Conservation (phyloP, 2,329 filamentous ascomycete genomes). For the Uncinocarpus reesii region DNA sequence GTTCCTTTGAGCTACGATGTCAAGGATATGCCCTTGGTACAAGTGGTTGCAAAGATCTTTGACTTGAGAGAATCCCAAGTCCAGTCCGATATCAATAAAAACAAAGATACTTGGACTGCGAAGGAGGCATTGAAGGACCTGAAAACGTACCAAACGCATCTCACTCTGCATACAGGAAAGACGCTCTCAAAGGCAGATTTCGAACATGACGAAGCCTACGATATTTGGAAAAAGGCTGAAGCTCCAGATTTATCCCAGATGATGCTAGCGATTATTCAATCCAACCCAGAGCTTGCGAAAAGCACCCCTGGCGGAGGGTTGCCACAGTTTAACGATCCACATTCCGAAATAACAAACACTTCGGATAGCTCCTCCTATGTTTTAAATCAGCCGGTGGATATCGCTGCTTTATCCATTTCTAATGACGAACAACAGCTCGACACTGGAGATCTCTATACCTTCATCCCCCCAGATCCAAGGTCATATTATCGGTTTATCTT, state of each 20-base stretch:
- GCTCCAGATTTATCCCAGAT: constrained; percentile 78
- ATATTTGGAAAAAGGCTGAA: constrained; percentile 86
- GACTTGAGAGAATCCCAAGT: constrained; percentile 66
- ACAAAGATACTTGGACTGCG: constrained; percentile 77
- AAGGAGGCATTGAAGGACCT: constrained; percentile 82
- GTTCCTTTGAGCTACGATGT: constrained; percentile 82
- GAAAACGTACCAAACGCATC: constrained; percentile 82
- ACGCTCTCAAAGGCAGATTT: constrained; percentile 80
- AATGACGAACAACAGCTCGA: constrained; percentile 34
- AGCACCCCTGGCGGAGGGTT: constrained; percentile 53
- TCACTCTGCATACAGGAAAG: constrained; percentile 66
- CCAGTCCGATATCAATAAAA: constrained; percentile 75
- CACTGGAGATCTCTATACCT: constrained; percentile 60
- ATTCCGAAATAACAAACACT: constrained; percentile 35
- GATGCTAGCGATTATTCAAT: constrained; percentile 81
- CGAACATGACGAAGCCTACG: constrained; percentile 76
- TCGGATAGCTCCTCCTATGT: constrained; percentile 42
- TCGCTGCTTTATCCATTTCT: constrained; percentile 49
- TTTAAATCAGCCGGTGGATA: constrained; percentile 58
- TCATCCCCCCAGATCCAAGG: constrained; percentile 75
- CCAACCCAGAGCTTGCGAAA: constrained; percentile 75
- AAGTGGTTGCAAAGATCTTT: constrained; percentile 78
- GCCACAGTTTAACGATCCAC: constrained; percentile 43
- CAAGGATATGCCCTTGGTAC: constrained; percentile 92
- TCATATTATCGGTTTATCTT: constrained; percentile 74